phyloP scores from a whole-genome alignment of 2,329 filamentous ascomycete species.

The Hymenoscyphus linearis region DNA sequence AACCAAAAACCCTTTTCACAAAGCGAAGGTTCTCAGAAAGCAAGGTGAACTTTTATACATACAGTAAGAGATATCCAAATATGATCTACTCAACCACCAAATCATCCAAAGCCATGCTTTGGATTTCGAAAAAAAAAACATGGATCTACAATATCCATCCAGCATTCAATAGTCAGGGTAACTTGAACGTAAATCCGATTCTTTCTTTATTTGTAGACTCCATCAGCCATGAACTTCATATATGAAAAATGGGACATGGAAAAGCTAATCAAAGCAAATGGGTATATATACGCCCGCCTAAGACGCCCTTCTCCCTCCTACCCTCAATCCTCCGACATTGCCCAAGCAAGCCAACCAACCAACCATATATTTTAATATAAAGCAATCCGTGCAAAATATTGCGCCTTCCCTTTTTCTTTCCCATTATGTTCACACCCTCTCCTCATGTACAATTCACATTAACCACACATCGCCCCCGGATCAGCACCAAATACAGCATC shows the following conservation, averaged over 20 bases:
- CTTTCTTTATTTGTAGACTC: too few relatives aligned
- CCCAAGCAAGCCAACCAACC: background rate
- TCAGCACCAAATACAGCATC: background rate
- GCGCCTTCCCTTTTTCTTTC: background rate
- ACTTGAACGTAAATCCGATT: too few relatives aligned
- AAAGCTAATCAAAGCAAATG: constrained; percentile 1
- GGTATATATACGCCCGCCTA: background rate
- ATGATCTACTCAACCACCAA: too few relatives aligned
- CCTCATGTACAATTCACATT: background rate
- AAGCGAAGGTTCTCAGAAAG: too few relatives aligned
- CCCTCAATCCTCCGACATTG: background rate
- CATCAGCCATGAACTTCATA: too few relatives aligned
- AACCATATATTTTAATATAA: background rate
- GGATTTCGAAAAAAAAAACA: too few relatives aligned
- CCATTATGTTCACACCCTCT: background rate
- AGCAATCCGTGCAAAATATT: background rate
- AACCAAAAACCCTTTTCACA: too few relatives aligned
- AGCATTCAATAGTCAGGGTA: too few relatives aligned
- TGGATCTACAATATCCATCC: too few relatives aligned
- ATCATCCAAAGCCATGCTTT: too few relatives aligned
- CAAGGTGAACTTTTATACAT: too few relatives aligned
- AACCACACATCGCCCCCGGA: background rate
- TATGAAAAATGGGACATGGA: background rate
- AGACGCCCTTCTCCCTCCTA: background rate
- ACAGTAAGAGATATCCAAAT: too few relatives aligned